Evolutionary conservation across 2,329 filamentous ascomycete genomes (phyloP), one percentile per base, ranked within the genome.

Genomic region (Penicillium rolfsii): DNA sequence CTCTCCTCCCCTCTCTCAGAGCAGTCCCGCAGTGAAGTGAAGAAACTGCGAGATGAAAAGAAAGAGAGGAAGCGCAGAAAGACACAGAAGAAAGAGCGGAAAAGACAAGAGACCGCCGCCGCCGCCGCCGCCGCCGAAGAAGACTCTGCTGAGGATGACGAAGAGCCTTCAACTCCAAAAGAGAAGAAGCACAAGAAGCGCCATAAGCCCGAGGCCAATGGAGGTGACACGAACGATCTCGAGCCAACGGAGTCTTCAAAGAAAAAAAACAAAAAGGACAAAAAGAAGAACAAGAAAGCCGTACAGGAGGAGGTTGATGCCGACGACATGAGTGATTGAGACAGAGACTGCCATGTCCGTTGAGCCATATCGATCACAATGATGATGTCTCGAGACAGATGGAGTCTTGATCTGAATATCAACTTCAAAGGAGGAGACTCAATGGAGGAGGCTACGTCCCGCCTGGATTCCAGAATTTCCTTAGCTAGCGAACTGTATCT

Each of bases 131-230:
- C 41, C 19, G 43, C 58, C 71, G n/a, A 2, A 11, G 30, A 33
- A 5, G 35, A 36, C 11, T 36, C 35, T n/a, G 43, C 8, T 6
- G 48, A 41, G 8, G 52, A 33, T 2, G 26, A 7, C 38, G 36
- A 43, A 7, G 22, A 30, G 9, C 63, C 58, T 5, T 41, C 16
- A 68, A 68, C 12, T 57, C 70, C 46, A 24, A 67, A 19, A 36
- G 59, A 49, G 12, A 54, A 52, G 43, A 59, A 64, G 59, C 14
- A 28, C 19, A 63, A 60, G 35, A 60, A 57, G 38, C 48, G 33
- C 6, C 58, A 48, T 57, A 63, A 60, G 62, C 69, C 36, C 57
- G 67, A 56, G 30, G 35, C 24, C 2, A 58, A 52, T 41, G 54
- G 50, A 9, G 36, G 16, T 19, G 36, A 19, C 22, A 9, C 14